Evolutionary conservation across 2,329 filamentous ascomycete species (phyloP), one percentile per base, ranked within the genome.

Genomic region (Colletotrichum tropicale): DNA sequence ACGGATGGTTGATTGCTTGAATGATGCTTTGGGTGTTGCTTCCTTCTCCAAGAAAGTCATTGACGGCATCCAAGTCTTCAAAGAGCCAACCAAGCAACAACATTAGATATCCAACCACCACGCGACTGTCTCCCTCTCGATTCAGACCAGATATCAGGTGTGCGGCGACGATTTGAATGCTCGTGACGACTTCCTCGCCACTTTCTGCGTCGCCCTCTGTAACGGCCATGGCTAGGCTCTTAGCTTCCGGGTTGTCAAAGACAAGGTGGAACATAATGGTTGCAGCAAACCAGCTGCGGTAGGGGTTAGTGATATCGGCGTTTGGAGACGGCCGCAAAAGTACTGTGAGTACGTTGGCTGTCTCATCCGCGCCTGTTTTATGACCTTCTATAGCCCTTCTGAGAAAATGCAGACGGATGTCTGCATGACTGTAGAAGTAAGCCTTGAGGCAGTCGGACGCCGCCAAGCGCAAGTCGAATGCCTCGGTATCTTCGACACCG

Each of bases 161-260:
- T 6, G 94, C 94, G 10, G 96, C 92, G 75, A 98, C 91, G 2
- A 93, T 94, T 83, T 99, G 97, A 66, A 99, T 95, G 81, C 95
- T 95, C 1, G 96, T 98, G 15, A 99, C 94, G 15, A 98, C 95
- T 84, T 99, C 97, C 86, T 99, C 97, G 6, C 96, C 97, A 79
- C 90, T 95, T 38, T 94, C 93, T 26, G 95, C 94, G 83, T 98
- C 95, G 13, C 97, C 97, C 84, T 98, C 96, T 1, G 93, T 95
- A 24, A 99, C 93, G 26, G 90, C 90, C 90, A 98, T 95, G 21
- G 96, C 93, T 66, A 94, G 89, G 8, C 89, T 89, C 83, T 98
- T 98, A 3, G 95, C 95, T 78, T 94, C 91, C 5, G 91, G 86
- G 79, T 97, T 94, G 75, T 98, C 95, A 77, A 93, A 94, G 21